phyloP scores from a whole-genome alignment of 2,329 filamentous ascomycete species.

The Talaromyces piceae region DNA sequence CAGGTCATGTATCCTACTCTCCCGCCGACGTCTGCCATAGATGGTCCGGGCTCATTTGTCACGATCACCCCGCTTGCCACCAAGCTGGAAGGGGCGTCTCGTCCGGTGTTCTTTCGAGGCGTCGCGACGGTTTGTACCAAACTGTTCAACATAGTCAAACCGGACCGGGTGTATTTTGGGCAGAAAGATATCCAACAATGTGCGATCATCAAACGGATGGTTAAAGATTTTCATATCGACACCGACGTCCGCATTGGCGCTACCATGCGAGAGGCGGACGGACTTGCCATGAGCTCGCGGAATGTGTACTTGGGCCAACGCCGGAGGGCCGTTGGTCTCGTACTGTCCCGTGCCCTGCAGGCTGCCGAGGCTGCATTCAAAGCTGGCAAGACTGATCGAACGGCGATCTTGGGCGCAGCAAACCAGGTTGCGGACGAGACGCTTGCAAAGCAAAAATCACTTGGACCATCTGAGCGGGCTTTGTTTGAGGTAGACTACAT shows the following conservation, averaged over 20 bases:
- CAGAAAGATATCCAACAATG: slow-evolving; percentile 98
- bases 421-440: slow-evolving; percentile 50
- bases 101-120: slow-evolving; percentile 92
- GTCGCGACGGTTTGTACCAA: slow-evolving; percentile 97
- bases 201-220: slow-evolving; percentile 77
- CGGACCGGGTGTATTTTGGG: slow-evolving; percentile 81
- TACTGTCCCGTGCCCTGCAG: slow-evolving; percentile 61
- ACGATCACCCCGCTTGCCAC: slow-evolving; percentile 78
- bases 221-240: slow-evolving; percentile 77
- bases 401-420: slow-evolving; percentile 65
- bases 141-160: slow-evolving; percentile 73
- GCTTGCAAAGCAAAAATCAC: slow-evolving; percentile 53
- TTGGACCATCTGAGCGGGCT: slow-evolving; percentile 56
- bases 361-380: slow-evolving; percentile 63
- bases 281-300: slow-evolving; percentile 81
- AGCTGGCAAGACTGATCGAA: slow-evolving; percentile 47
- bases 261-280: slow-evolving; percentile 71
- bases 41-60: slow-evolving; percentile 80
- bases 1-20: slow-evolving; percentile 81
- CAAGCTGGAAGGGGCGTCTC: slow-evolving; percentile 72
- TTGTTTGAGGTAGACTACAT: slow-evolving; percentile 85
- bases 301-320: slow-evolving; percentile 85
- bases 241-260: slow-evolving; percentile 65
- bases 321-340: slow-evolving; percentile 62
- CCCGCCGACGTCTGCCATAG: slow-evolving; percentile 61